phyloP scores from a whole-genome alignment of 1,284 basidiomycete species.

The Rhodotorula sp. region DNA sequence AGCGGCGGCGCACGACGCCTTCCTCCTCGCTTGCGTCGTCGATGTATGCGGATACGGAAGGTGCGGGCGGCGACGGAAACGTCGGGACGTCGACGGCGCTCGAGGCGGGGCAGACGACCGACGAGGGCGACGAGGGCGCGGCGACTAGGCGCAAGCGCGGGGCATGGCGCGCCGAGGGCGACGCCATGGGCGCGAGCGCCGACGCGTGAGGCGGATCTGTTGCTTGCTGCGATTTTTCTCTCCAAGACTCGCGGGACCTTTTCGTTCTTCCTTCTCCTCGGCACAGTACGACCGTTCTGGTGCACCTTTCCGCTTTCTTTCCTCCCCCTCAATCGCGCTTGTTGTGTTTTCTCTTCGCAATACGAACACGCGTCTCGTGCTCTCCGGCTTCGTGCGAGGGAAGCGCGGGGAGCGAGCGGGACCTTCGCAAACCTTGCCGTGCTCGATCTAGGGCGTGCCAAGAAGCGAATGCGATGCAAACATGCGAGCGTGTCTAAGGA shows the following conservation, averaged over 20 bases:
- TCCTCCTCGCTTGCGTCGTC: background rate
- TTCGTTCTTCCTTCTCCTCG: background rate
- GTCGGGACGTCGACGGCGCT: background rate
- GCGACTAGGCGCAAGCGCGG: slow-evolving; percentile 8
- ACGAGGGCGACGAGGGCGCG: slow-evolving; percentile 3
- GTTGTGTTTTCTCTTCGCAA: background rate
- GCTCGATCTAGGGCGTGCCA: too few relatives aligned
- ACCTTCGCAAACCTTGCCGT: background rate
- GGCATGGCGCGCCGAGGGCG: background rate
- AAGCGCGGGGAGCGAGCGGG: slow-evolving; percentile 13
- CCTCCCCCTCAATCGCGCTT: background rate
- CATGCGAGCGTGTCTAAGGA: too few relatives aligned
- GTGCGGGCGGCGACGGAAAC: background rate
- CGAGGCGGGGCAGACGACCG: background rate
- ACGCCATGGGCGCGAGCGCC: background rate
- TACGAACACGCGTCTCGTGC: slow-evolving; percentile 47
- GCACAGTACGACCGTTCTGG: background rate
- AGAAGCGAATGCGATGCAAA: too few relatives aligned
- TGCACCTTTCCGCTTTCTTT: background rate
- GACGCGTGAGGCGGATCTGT: background rate
- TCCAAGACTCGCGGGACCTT: background rate
- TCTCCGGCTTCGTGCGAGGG: too few relatives aligned
- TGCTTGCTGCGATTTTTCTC: background rate
- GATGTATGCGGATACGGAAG: background rate
- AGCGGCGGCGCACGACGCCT: slow-evolving; percentile 5